A percentile compares a stretch with the other conserved stretches of the same genome.
Evolutionary conservation across 768 basidiomycete species (phyloP).

Genomic region (Royoungia palumana): DNA sequence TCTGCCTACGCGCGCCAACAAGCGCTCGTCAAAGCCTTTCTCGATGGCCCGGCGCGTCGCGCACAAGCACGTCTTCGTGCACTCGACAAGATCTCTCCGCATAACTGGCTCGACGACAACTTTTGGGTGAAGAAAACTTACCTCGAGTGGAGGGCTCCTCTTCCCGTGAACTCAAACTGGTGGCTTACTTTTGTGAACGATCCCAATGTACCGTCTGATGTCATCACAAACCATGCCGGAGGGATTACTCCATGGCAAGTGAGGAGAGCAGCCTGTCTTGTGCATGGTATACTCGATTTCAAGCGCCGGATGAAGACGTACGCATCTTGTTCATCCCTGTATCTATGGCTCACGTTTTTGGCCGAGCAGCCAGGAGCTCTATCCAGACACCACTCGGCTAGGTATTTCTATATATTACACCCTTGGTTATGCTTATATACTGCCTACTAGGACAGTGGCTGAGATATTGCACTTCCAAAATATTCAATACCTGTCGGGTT

Average conservation of each 20-base stretch:
- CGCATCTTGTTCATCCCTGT: conserved; percentile 22
- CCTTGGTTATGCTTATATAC: background rate
- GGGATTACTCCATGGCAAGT: conserved; percentile 79
- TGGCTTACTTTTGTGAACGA: conserved; percentile 89
- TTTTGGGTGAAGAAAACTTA: conserved; percentile 90
- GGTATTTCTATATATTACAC: conserved; percentile 38
- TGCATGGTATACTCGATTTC: conserved; percentile 69
- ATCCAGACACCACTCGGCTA: conserved; percentile 68
- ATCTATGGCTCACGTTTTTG: conserved; percentile 7
- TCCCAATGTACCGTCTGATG: conserved; percentile 47
- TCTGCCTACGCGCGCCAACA: conserved; percentile 20
- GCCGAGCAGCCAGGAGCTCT: conserved; percentile 55
- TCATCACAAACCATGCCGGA: conserved; percentile 24
- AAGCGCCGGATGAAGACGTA: conserved; percentile 64
- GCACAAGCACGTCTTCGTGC: conserved; percentile 43
- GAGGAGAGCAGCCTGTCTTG: conserved; percentile 78
- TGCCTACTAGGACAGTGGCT: conserved; percentile 56
- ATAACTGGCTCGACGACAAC: conserved; percentile 94
- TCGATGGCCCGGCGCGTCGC: conserved; percentile 6
- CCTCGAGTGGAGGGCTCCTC: conserved; percentile 79
- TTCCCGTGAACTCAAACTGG: conserved; percentile 93
- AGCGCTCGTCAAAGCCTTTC: conserved; percentile 17
- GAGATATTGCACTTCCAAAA: conserved; percentile 48
- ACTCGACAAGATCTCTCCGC: conserved; percentile 75
- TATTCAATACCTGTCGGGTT: conserved; percentile 79